Evolutionary conservation across 345 rosid genomes (phyloP).

Genomic region (Iberis pinnata): DNA sequence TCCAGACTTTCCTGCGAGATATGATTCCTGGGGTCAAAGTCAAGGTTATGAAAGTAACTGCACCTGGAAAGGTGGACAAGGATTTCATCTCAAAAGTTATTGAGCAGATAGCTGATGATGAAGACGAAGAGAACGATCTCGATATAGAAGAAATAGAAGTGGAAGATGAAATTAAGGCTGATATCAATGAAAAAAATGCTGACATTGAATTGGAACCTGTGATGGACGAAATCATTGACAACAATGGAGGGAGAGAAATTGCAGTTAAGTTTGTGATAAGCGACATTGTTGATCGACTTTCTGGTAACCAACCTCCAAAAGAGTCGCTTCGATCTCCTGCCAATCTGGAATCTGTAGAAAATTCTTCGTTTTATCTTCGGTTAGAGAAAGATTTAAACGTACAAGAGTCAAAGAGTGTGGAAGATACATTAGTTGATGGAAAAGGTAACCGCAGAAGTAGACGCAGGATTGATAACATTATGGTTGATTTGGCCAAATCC

Average conservation of each 20-base stretch:
- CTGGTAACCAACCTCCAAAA: slow-evolving; percentile 40
- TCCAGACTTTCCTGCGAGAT: slow-evolving; percentile 66
- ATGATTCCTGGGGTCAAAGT: slow-evolving; percentile 83
- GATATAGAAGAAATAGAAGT: slow-evolving; percentile 46
- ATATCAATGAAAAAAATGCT: slow-evolving; percentile 47
- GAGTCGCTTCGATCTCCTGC: slow-evolving; percentile 74
- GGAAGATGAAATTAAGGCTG: slow-evolving; percentile 52
- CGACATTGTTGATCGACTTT: slow-evolving; percentile 54
- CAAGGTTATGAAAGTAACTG: slow-evolving; percentile 77
- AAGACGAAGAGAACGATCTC: slow-evolving; percentile 54
- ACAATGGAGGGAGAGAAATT: slow-evolving; percentile 50
- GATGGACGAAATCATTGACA: slow-evolving; percentile 41
- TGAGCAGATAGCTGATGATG: slow-evolving; percentile 75
- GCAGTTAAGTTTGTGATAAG: slow-evolving; percentile 75
- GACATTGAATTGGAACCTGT: slow-evolving; percentile 45
- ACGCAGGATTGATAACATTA: slow-evolving; percentile 54
- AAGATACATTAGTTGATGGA: slow-evolving; percentile 37
- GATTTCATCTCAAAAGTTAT: slow-evolving; percentile 83
- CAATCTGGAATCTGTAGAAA: slow-evolving; percentile 54
- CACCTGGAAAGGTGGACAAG: slow-evolving; percentile 66
- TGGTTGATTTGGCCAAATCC: slow-evolving; percentile 73
- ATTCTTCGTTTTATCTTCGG: slow-evolving; percentile 54
- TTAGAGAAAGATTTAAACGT: slow-evolving; percentile 49
- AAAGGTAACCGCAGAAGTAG: slow-evolving; percentile 56
- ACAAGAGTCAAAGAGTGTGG: slow-evolving; percentile 43